Evolutionary conservation across 352 stramenopile species (phyloP), one percentile per base, ranked within the genome.

Genomic region (Globisporangium acanthophoron): DNA sequence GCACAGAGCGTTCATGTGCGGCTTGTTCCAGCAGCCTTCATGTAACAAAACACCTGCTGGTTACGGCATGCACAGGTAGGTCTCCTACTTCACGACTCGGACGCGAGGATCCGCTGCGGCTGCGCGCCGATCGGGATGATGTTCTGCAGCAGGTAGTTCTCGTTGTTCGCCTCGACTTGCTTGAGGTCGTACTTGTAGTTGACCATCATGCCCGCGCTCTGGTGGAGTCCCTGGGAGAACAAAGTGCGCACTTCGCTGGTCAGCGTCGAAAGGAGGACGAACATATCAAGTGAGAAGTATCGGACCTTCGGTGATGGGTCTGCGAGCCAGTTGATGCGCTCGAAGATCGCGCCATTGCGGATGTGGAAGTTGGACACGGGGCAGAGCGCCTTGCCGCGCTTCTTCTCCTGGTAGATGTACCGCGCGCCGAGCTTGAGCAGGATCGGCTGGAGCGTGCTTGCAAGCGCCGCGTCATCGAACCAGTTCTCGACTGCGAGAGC

Each of bases 171-270:
- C 60, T 90, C 84, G 46, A 93, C 81, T 21, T 74, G 65, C 20
- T 65, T 62, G 24, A 93, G 64, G 58, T 93, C 80, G 59, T 93
- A 93, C 66, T 93, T 93, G 78, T 93, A 93, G 67, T 91, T 93
- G 43, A 92, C 80, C 84, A 93, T 93, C 66, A 93, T 71, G 6
- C 84, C 84, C 16, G 79, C 79, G 43, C 84, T 93, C 67, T 90
- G 80, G 18, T 64, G 67, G 20, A 93, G 61, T 3, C 84, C 81
- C 81, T 92, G 48, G 9, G 33, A 24, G 16, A 21, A 15, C 12
- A 3, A 20, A 24, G 7, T 15, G 15, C n/a, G 35, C 16, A 8
- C 11, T 7, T 18, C 16, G 4, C 6, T 40, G 12, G n/a, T 37
- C 46, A 37, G 24, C 33, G 12, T 20, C 47, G 37, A 15, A 11